Evolutionary conservation across 208 protist genomes (phyloP), one percentile per base, ranked within the genome.

Genomic region (Acanthamoeba sp.): DNA sequence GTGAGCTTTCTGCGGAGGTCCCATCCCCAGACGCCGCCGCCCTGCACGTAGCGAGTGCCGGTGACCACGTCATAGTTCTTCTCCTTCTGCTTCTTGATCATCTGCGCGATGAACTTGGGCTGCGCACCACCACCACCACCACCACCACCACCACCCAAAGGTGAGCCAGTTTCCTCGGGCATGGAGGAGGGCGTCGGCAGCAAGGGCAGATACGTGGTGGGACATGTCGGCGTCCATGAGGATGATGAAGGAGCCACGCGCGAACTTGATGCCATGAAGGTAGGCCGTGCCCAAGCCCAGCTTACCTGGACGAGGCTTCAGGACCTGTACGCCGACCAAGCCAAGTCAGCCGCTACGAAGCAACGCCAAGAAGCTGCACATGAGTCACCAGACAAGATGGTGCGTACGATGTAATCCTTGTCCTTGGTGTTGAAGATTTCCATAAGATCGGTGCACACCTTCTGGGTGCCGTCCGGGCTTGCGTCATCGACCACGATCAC

Each of bases 201-300:
- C 34, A 12, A 84, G 55, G 64, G 24, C 16, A 32, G 29, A 59
- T 94, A 96, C 95, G 80, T 98, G 97, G 93, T 98, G 97, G 29
- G 96, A 97, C 20, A 98, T n/a, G 94, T 98, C 97, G 24, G 96
- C 96, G 80, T 98, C 97, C 95, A 98, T 95, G 64, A 98, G 94
- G 40, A 98, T 95, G 52, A 98, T 94, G 57, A 97, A 98, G 64
- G 97, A 95, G 42, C 97, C 97, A 6, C 55, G 89, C 34, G 97
- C 95, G 32, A 94, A 89, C 62, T 96, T 55, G 6, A 97, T 85
- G 40, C 97, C 97, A 88, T 97, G 85, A 29, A 97, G 95, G 82
- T 98, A 98, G 24, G 97, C 97, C 22, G 95, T 92, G 27, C 94
- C 94, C 24, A 98, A 69, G 22, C 97, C 97, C 50, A 98, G 95